Percentiles rank a stretch among this genome's conserved stretches.
phyloP scores from a whole-genome alignment of 768 basidiomycete genomes.

The Termitomyces sp. region DNA sequence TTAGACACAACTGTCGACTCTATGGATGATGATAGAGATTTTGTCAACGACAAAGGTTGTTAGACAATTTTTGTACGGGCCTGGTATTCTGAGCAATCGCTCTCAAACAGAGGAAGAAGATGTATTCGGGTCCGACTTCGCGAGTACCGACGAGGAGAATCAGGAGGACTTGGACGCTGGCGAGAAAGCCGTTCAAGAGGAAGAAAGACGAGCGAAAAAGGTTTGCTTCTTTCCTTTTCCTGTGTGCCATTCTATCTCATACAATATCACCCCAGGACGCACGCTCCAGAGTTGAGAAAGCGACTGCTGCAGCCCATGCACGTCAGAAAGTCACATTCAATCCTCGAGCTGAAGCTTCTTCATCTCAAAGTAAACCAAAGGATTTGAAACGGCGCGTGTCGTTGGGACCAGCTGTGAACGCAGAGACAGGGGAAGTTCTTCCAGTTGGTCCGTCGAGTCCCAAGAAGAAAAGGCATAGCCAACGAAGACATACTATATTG shows the following conservation, averaged over 20 bases:
- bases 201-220: constrained; percentile 51
- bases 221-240: constrained; percentile 20
- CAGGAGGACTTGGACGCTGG: constrained; percentile 50
- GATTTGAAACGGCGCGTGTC: constrained; percentile 46
- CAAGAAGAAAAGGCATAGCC: constrained; percentile 48
- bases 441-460: constrained; percentile 19
- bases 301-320: constrained; percentile 61
- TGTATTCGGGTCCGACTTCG: constrained; percentile 79
- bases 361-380: constrained; percentile 21
- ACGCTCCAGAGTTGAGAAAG: constrained; percentile 53
- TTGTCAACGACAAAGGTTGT: constrained; percentile 61
- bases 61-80: neutral
- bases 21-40: constrained; percentile 71
- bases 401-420: constrained; percentile 48
- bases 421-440: constrained; percentile 57
- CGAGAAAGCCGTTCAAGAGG: constrained; percentile 54
- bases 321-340: constrained; percentile 67
- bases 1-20: constrained; percentile 53
- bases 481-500: constrained; percentile 63
- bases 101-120: constrained; percentile 67
- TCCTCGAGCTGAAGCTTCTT: constrained; percentile 36
- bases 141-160: constrained; percentile 70
- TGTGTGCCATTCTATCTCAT: neutral
- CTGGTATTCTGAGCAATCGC: constrained; percentile 5
- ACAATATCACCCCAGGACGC: constrained; percentile 34